Evolutionary conservation across 331 rosid genomes (phyloP).

Genomic region (Quercus tomentella): DNA sequence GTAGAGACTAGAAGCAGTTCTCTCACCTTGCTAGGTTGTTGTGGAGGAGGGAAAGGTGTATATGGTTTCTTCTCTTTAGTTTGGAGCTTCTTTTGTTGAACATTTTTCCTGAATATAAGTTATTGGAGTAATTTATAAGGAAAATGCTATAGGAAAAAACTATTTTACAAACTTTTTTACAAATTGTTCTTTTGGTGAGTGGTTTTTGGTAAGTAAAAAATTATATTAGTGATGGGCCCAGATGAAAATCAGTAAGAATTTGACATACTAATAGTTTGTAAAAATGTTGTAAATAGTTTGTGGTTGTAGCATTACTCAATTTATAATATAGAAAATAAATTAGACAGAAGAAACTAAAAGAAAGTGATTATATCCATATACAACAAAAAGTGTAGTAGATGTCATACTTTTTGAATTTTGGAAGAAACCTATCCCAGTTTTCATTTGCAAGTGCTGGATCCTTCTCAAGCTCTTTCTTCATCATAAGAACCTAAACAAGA

Average conservation of each 20-base stretch:
- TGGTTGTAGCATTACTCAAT: too few species aligned
- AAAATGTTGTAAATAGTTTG: too few species aligned
- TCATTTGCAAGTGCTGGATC: constrained; percentile 78
- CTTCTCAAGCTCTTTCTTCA: constrained; percentile 90
- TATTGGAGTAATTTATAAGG: not conserved
- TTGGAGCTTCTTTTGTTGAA: constrained; percentile 68
- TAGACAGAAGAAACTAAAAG: constrained; percentile 9
- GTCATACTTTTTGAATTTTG: constrained; percentile 80
- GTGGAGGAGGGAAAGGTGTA: constrained; percentile 95
- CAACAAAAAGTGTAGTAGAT: not conserved
- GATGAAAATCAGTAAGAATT: too few species aligned
- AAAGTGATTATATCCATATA: not conserved
- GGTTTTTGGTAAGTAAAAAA: too few species aligned
- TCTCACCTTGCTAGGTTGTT: constrained; percentile 82
- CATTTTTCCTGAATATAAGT: constrained; percentile 64
- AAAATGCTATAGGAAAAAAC: too few species aligned
- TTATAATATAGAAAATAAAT: not conserved
- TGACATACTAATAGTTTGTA: too few species aligned
- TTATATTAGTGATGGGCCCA: too few species aligned
- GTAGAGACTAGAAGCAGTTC: constrained; percentile 4
- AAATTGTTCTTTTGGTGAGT: too few species aligned
- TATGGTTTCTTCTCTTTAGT: constrained; percentile 75
- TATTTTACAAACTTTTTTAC: too few species aligned
- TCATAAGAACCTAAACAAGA: constrained; percentile 66
- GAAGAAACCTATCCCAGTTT: constrained; percentile 98